Base-by-base conservation (phyloP, 352 stramenopile genomes). In the Phytophthora citricola region DNA sequence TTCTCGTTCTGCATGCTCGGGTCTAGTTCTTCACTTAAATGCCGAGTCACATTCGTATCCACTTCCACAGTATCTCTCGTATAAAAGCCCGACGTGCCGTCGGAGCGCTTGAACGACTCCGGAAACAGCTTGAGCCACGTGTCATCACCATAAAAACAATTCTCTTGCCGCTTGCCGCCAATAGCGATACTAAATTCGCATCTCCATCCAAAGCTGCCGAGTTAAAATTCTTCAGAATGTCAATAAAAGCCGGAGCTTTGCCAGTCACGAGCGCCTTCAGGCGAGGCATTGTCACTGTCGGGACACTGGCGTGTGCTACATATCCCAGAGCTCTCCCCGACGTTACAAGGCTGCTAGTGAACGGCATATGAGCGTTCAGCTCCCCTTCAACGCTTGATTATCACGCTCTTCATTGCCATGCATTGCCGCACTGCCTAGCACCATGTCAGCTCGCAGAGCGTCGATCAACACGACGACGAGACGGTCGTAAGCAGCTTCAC, bases 221-320 rank as follows among this genome's bases (percentile, higher is more conserved):
- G 56, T 97, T 94, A 55, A 97, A 95, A 55, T 97, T 97, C 69
- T 95, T 95, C 34, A 97, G 67, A 47, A 97, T 90, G 62, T 97
- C 90, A 62, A 96, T 95, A 77, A 97, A 97, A 6, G 85, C 84
- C 0, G 90, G 90, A 15, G 90, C 69, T 63, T 91, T 92, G 24
- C 90, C 90, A 8, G 90, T 95, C 44, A 94, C 73, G 36, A 97
- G 75, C 22, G 90, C 90, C 62, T 97, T 97, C 2, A 97, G 75
- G 1, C 90, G 77, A 41, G 90, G 90, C 90, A 97, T 97, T 22
- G 90, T 97, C 49, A 97, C 90, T 4, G 90, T 97, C 6, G 90
- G 90, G 5, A 94, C 79, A 61, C 84, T 92, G 11, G 90, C 90
- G 52, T 94, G 76, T 10, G 79, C 86, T 7, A 97, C 73, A 64